These are phyloP conservation scores for Vigna radiata DNA, from an alignment of 306 rosid genomes.

Conservation along the genomic window DNA sequence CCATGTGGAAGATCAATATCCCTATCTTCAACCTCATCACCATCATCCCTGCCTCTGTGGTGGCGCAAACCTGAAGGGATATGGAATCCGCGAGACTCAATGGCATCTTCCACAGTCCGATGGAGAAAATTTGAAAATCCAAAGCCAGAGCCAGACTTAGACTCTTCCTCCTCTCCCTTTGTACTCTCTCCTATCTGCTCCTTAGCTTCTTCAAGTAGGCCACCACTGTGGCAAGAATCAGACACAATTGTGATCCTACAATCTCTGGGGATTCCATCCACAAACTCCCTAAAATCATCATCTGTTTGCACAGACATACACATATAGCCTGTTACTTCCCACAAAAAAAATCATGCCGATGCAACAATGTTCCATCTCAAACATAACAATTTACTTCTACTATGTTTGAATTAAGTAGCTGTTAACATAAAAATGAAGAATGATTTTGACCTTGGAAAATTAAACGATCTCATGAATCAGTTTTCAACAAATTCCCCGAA, in stretches of 20 bases:
- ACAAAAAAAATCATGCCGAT: background rate
- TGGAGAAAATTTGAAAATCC: conserved; percentile 71
- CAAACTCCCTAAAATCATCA: conserved; percentile 91
- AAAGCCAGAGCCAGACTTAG: conserved; percentile 55
- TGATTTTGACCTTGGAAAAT: background rate
- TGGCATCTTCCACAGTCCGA: conserved; percentile 58
- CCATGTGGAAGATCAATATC: conserved; percentile 60
- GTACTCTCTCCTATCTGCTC: conserved; percentile 96
- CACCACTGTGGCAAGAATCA: conserved; percentile 98
- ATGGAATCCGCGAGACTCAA: conserved; percentile 80
- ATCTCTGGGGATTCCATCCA: conserved; percentile 66
- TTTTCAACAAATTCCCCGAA: conserved; percentile 70
- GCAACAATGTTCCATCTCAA: background rate
- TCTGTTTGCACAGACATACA: conserved; percentile 52
- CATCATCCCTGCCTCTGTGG: conserved; percentile 39
- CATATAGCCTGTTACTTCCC: background rate
- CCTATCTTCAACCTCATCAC: conserved; percentile 51
- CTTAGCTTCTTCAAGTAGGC: conserved; percentile 67
- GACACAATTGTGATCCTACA: conserved; percentile 82
- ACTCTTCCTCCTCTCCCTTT: conserved; percentile 41
- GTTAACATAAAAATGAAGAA: background rate
- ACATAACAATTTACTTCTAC: background rate
- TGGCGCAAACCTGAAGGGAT: conserved; percentile 59
- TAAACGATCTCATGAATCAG: background rate
- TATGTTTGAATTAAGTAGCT: background rate